Evolutionary conservation across 2,329 filamentous ascomycete species (phyloP), one percentile per base, ranked within the genome.

Genomic region (Aureobasidium leucospermi): DNA sequence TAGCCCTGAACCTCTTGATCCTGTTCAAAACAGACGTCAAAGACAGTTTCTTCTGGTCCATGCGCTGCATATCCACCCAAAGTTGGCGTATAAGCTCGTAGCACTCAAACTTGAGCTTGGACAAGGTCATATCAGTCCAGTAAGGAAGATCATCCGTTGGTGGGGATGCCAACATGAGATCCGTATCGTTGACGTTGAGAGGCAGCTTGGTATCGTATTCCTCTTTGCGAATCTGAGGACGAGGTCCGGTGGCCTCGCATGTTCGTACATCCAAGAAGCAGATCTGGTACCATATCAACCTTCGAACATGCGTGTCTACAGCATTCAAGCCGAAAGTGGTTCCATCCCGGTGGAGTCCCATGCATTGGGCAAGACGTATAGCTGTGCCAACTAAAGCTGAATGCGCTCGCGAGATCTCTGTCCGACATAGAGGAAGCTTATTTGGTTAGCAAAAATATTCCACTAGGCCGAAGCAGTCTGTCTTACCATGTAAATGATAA

Each of bases 211-310:
- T 90, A 65, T 90, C 87, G 69, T 86, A 91, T 66, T 91, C 87
- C 23, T 89, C 87, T 41, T 81, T 78, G n/a, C 86, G 81, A 58
- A 91, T 89, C 56, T 83, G 81, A 0, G 86, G 86, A 28, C 85
- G 79, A 8, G 88, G 88, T 0, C 87, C 88, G 63, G 89, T 87
- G 1, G 85, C 83, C 71, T 91, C 88, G 66, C 84, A 88, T 0
- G 87, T 90, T 41, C 87, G 79, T 60, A 90, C 81, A 68, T 91
- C 88, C 8, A 92, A 77, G 68, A 89, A 89, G 70, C 86, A 90
- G 19, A 92, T 78, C 66, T 91, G 87, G 68, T 90, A 85, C 88
- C 88, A 91, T 36, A 90, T 78, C 41, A 90, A 74, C 4, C 88
- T 82, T 11, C 88, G 82, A 3, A 90, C 78, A 57, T 91, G 87